These are phyloP conservation scores for Arachnomyces sp. DNA, from an alignment of 2,329 filamentous ascomycete species.

Conservation along the genomic window DNA sequence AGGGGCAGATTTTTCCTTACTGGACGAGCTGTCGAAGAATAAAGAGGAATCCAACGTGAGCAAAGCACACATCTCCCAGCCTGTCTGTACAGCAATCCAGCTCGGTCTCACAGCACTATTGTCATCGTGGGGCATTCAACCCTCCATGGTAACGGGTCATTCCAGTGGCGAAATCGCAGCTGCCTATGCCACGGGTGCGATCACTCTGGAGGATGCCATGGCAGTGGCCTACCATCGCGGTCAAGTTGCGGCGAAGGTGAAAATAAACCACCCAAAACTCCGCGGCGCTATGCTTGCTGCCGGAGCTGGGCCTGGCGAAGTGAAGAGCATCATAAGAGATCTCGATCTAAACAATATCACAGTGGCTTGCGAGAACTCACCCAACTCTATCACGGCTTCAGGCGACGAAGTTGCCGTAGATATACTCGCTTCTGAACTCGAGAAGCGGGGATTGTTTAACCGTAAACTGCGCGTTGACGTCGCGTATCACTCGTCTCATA, in stretches of 20 bases:
- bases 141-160: slow-evolving; percentile 19
- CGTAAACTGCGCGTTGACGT: slow-evolving; percentile 14
- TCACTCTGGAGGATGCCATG: slow-evolving; percentile 12
- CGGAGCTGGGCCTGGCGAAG: slow-evolving; percentile 1
- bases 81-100: not conserved
- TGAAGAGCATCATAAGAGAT: too few species aligned
- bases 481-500: slow-evolving; percentile 23
- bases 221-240: slow-evolving; percentile 11
- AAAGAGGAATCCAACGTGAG: not conserved
- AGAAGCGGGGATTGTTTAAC: slow-evolving; percentile 13
- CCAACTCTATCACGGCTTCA: slow-evolving; percentile 30
- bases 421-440: slow-evolving; percentile 10
- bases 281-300: slow-evolving; percentile 10
- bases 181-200: slow-evolving; percentile 18
- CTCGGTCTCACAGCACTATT: not conserved
- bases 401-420: slow-evolving; percentile 22
- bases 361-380: slow-evolving; percentile 34
- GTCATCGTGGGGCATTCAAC: not conserved
- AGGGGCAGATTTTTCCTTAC: not conserved
- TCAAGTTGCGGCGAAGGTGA: not conserved
- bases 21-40: not conserved
- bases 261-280: not conserved
- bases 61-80: not conserved
- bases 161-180: slow-evolving; percentile 25
- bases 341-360: slow-evolving; percentile 4